A percentile compares a stretch with the other conserved stretches of the same genome.
phyloP scores from a whole-genome alignment of 1,284 basidiomycete genomes.

The Trichosporon faecale region DNA sequence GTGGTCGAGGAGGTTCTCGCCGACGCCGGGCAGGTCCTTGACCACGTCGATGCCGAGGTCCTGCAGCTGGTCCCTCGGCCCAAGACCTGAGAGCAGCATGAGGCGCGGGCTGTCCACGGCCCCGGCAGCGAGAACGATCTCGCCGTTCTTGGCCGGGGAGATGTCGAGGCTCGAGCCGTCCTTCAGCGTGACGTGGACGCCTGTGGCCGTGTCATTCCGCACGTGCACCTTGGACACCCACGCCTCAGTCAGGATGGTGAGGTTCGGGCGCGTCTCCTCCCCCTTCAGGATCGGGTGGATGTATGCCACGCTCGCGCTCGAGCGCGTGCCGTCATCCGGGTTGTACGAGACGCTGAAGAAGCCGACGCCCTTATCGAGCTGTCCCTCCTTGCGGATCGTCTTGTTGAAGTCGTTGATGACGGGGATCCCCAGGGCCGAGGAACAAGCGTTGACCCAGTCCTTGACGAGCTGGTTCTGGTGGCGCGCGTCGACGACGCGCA shows the following conservation, averaged over 20 bases:
- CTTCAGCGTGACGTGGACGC: constrained; percentile 27
- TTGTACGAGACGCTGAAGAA: constrained; percentile 29
- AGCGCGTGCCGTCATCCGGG: constrained; percentile 22
- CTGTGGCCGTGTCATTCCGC: constrained; percentile 19
- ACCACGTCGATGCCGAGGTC: constrained; percentile 56
- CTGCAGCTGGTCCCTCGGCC: constrained; percentile 59
- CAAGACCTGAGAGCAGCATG: constrained; percentile 64
- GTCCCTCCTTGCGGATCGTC: constrained; percentile 17
- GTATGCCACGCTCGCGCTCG: constrained; percentile 21
- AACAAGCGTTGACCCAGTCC: constrained; percentile 22
- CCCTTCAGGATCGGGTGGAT: constrained; percentile 27
- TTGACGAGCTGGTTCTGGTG: constrained; percentile 25
- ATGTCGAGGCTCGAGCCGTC: constrained; percentile 26
- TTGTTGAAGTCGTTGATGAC: constrained; percentile 25
- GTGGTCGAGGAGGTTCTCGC: constrained; percentile 68
- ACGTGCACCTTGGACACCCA: constrained; percentile 25
- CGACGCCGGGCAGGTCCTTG: constrained; percentile 60
- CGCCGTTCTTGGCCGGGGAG: constrained; percentile 48
- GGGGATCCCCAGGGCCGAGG: constrained; percentile 21
- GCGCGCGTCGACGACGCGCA: constrained; percentile 20
- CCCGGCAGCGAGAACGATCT: constrained; percentile 56
- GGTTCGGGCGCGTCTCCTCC: constrained; percentile 24
- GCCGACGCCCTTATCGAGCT: constrained; percentile 22
- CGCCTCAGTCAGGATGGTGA: constrained; percentile 27
- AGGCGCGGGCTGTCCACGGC: constrained; percentile 62